Evolutionary conservation across 2,329 filamentous ascomycete genomes (phyloP).

Genomic region (Neocatenulostroma microsporum): DNA sequence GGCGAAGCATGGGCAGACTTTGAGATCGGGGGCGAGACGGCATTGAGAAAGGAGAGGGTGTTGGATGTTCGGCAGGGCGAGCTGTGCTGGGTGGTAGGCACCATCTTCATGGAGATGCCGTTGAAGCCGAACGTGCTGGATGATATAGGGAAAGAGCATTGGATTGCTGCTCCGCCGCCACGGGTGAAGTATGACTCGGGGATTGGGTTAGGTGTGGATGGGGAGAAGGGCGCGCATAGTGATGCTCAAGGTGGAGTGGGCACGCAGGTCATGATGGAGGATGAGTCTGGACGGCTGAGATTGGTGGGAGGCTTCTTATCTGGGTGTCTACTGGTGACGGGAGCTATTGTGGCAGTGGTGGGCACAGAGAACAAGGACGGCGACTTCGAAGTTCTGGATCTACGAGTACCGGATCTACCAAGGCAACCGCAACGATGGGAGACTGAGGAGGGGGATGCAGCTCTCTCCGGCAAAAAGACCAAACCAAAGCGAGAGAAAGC

Average conservation of each 20-base stretch:
- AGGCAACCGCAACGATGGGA: conserved; percentile 76
- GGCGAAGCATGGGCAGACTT: conserved; percentile 68
- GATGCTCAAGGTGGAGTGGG: conserved; percentile 9
- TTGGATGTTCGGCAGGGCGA: conserved; percentile 93
- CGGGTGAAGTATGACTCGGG: conserved; percentile 49
- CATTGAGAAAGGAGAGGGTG: conserved; percentile 73
- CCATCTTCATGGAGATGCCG: conserved; percentile 94
- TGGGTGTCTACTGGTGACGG: conserved; percentile 71
- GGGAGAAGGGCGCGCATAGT: conserved; percentile 9
- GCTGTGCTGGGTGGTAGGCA: conserved; percentile 90
- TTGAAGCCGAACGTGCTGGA: conserved; percentile 94
- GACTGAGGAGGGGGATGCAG: conserved; percentile 45
- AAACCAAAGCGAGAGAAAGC: conserved; percentile 38
- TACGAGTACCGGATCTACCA: conserved; percentile 79
- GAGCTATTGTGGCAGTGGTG: conserved; percentile 87
- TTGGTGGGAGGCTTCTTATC: conserved; percentile 65
- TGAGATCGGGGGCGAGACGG: conserved; percentile 66
- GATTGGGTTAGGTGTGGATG: conserved; percentile 1
- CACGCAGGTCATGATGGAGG: conserved; percentile 71
- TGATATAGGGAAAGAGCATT: conserved; percentile 91
- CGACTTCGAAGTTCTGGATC: conserved; percentile 84
- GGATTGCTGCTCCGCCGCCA: conserved; percentile 74
- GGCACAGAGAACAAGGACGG: conserved; percentile 89
- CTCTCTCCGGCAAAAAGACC: conserved; percentile 26
- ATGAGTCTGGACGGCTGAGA: conserved; percentile 83